These are phyloP conservation scores for Ophiosphaerella korrae DNA, from an alignment of 2,329 filamentous ascomycete genomes.

Conservation along the genomic window DNA sequence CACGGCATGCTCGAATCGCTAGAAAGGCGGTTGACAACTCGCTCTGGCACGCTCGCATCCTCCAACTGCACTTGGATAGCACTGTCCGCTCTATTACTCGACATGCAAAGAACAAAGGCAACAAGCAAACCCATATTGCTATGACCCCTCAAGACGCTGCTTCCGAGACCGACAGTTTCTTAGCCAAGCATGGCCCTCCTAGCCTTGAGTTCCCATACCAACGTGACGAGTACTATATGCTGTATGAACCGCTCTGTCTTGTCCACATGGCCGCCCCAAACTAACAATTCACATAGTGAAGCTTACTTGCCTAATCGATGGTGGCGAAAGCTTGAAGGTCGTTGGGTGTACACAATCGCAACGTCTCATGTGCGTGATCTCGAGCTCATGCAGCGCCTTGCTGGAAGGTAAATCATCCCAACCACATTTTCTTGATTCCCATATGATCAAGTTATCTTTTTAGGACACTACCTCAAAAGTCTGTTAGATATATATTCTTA, in stretches of 20 bases:
- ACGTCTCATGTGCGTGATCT: constrained; percentile 50
- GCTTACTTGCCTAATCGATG: constrained; percentile 62
- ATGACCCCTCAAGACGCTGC: constrained; percentile 55
- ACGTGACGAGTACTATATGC: constrained; percentile 64
- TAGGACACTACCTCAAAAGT: background rate
- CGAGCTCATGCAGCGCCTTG: constrained; percentile 29
- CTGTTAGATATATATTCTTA: background rate
- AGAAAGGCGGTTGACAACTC: constrained; percentile 53
- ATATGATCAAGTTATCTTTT: background rate
- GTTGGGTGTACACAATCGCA: constrained; percentile 57
- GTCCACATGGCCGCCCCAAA: background rate
- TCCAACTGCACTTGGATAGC: constrained; percentile 56
- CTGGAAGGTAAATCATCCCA: constrained; percentile 10
- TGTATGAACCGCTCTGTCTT: constrained; percentile 31
- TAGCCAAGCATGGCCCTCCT: constrained; percentile 57
- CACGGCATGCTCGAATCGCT: constrained; percentile 52
- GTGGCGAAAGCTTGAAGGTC: constrained; percentile 54
- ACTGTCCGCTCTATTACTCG: constrained; percentile 54
- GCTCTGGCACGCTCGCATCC: constrained; percentile 57
- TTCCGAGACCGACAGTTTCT: constrained; percentile 57
- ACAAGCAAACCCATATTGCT: constrained; percentile 51
- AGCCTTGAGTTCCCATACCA: constrained; percentile 60
- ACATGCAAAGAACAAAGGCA: constrained; percentile 57
- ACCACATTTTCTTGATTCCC: background rate
- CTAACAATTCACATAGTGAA: constrained; percentile 39